Evolutionary conservation across 805 yeast genomes (phyloP).

Genomic region (Ogataea pignaliae): DNA sequence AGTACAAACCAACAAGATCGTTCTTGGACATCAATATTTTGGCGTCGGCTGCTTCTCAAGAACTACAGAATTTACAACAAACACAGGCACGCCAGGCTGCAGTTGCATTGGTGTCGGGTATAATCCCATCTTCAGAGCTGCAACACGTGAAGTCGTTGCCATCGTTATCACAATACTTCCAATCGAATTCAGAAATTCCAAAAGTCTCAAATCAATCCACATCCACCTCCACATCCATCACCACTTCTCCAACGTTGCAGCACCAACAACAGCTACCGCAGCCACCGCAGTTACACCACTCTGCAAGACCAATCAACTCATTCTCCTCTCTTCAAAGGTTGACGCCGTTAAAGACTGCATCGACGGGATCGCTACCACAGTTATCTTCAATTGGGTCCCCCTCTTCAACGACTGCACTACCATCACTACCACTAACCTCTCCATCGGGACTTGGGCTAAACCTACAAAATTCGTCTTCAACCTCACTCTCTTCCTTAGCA

Average conservation of each 20-base stretch:
- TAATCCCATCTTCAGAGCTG: conserved; percentile 13
- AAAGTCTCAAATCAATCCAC: conserved; percentile 31
- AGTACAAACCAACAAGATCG: conserved; percentile 17
- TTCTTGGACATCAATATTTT: conserved; percentile 43
- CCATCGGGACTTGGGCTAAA: not conserved
- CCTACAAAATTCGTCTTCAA: conserved; percentile 7
- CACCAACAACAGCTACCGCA: conserved; percentile 14
- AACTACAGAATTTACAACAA: conserved; percentile 39
- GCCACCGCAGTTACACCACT: conserved; percentile 7
- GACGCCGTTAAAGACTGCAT: conserved; percentile 33
- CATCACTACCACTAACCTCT: conserved; percentile 1
- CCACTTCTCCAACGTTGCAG: conserved; percentile 31
- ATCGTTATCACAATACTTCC: conserved; percentile 45
- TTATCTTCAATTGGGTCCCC: conserved; percentile 6
- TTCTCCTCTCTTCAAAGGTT: conserved; percentile 42
- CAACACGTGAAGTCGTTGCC: conserved; percentile 49
- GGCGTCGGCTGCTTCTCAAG: conserved; percentile 54
- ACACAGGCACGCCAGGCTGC: conserved; percentile 20
- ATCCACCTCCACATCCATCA: conserved; percentile 28
- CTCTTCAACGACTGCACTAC: conserved; percentile 1
- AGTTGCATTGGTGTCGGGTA: conserved; percentile 16
- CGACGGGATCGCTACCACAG: conserved; percentile 14
- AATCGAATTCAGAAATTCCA: conserved; percentile 27
- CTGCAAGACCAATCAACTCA: conserved; percentile 29
- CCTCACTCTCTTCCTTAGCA: conserved; percentile 13